phyloP scores from a whole-genome alignment of 2,329 filamentous ascomycete species.

The Ophiognomonia clavigignenti-juglandacearum region DNA sequence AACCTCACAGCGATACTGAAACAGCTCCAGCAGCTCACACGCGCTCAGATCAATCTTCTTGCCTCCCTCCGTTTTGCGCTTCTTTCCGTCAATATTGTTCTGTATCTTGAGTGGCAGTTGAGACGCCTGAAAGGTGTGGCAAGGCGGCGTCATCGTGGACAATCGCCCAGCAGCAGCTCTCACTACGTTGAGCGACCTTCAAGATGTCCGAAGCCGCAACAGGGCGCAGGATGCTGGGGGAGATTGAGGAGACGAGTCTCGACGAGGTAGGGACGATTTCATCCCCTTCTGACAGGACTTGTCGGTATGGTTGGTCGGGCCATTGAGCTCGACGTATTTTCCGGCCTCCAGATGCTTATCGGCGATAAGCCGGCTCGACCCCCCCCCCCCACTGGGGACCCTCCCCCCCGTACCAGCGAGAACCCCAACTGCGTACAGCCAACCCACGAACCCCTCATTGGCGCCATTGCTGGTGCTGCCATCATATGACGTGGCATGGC shows the following conservation, averaged over 20 bases:
- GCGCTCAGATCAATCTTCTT: constrained; percentile 43
- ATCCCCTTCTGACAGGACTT: neutral
- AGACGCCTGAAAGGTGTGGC: constrained; percentile 47
- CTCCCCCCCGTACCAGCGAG: too few species aligned
- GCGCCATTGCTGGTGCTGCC: neutral
- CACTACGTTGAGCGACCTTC: neutral
- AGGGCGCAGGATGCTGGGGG: constrained; percentile 46
- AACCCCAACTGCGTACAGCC: constrained; percentile 14
- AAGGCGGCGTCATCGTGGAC: constrained; percentile 53
- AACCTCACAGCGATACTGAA: constrained; percentile 58
- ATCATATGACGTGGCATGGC: neutral
- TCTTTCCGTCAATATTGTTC: constrained; percentile 40
- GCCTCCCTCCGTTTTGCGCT: constrained; percentile 43
- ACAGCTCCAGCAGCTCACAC: constrained; percentile 53
- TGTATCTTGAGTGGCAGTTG: constrained; percentile 48
- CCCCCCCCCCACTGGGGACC: too few species aligned
- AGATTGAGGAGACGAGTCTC: constrained; percentile 52
- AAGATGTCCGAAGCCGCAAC: constrained; percentile 33
- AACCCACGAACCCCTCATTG: neutral
- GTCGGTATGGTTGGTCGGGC: constrained; percentile 11
- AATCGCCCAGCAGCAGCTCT: neutral
- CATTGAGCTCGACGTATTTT: neutral
- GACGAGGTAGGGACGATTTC: constrained; percentile 45
- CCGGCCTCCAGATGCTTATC: constrained; percentile 6
- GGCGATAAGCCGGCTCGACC: constrained; percentile 14